Conservation (phyloP, 2,329 filamentous ascomycete genomes). For the Aureobasidium lini region DNA sequence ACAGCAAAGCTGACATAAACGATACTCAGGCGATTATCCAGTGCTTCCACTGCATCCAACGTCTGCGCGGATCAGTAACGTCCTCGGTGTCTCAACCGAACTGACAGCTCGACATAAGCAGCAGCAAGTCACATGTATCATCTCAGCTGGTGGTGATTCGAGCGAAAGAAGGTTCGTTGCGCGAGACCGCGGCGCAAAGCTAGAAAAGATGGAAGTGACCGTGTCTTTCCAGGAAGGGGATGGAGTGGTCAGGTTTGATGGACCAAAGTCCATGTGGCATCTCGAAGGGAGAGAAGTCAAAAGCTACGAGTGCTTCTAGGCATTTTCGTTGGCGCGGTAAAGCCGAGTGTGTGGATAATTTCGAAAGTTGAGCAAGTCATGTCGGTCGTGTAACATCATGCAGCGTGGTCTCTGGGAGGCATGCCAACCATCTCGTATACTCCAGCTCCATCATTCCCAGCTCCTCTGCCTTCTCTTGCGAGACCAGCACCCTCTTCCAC, state of each 20-base stretch:
- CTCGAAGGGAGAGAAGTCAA: conserved; percentile 29
- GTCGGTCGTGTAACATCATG: background rate
- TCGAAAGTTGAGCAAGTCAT: background rate
- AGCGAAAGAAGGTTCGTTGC: background rate
- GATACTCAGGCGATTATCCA: conserved; percentile 20
- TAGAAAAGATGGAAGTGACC: background rate
- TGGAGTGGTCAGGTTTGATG: conserved; percentile 26
- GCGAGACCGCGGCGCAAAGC: background rate
- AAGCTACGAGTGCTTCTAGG: conserved; percentile 26
- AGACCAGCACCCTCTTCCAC: conserved; percentile 32
- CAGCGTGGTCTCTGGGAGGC: conserved; percentile 28
- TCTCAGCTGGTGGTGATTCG: background rate
- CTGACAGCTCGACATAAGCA: background rate
- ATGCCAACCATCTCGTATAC: conserved; percentile 41
- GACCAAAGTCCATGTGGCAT: conserved; percentile 23
- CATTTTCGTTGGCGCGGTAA: background rate
- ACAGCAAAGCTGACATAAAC: background rate
- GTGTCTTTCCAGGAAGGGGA: conserved; percentile 27
- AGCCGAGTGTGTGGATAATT: background rate
- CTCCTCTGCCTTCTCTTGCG: conserved; percentile 32
- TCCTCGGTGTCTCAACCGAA: background rate
- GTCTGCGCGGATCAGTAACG: conserved; percentile 19
- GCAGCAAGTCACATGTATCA: background rate
- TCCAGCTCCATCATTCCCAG: conserved; percentile 38
- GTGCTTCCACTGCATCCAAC: conserved; percentile 23